phyloP scores from a whole-genome alignment of 2,329 filamentous ascomycete genomes.

The Cadophora gregata region DNA sequence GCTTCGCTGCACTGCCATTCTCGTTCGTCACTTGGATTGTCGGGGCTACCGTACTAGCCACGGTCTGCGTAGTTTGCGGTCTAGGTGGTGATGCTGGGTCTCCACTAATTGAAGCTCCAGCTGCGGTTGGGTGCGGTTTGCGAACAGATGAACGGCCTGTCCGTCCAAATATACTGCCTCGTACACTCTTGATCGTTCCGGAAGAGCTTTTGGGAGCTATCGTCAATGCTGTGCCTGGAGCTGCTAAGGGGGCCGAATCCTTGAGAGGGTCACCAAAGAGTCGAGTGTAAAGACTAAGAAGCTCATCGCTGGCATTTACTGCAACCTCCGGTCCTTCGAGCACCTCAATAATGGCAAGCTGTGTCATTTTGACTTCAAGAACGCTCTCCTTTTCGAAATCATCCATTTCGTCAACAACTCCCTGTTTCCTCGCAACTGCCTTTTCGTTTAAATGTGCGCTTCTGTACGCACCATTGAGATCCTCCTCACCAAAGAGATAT shows the following conservation, averaged over 20 bases:
- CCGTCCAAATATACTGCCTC: constrained; percentile 79
- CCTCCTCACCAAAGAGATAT: constrained; percentile 70
- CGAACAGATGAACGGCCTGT: constrained; percentile 51
- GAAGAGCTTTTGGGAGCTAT: constrained; percentile 71
- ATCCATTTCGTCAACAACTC: constrained; percentile 80
- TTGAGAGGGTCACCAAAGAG: constrained; percentile 73
- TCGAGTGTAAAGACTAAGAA: constrained; percentile 80
- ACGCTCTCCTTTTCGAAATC: constrained; percentile 84
- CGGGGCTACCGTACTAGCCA: constrained; percentile 53
- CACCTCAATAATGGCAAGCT: constrained; percentile 82
- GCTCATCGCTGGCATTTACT: constrained; percentile 85
- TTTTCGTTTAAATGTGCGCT: constrained; percentile 70
- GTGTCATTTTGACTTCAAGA: constrained; percentile 95
- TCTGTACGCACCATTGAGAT: constrained; percentile 56
- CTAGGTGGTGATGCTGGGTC: constrained; percentile 43
- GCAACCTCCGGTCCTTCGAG: constrained; percentile 83
- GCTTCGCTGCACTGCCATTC: constrained; percentile 51
- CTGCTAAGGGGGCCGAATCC: constrained; percentile 34
- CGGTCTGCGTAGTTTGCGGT: constrained; percentile 41
- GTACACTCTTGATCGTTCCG: constrained; percentile 72
- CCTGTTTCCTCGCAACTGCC: constrained; percentile 44
- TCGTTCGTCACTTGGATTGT: constrained; percentile 80
- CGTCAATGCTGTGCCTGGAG: constrained; percentile 47
- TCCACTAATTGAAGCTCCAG: constrained; percentile 42
- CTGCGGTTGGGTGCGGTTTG: constrained; percentile 49